These are phyloP conservation scores for Stylosanthes scabra DNA, from an alignment of 331 rosid genomes.

Conservation along the genomic window DNA sequence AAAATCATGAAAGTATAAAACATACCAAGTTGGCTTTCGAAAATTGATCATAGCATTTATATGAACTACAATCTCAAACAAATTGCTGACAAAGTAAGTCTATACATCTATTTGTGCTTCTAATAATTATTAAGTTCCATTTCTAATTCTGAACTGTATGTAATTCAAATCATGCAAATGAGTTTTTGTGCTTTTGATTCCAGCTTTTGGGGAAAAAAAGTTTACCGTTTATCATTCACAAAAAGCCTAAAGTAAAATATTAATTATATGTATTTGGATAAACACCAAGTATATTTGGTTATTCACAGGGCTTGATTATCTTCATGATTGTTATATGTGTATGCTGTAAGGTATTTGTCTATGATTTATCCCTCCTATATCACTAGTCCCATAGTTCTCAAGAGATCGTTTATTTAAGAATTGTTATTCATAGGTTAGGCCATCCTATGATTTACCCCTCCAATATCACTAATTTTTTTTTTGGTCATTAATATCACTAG, in stretches of 20 bases:
- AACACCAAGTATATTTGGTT: not conserved
- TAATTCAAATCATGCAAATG: not conserved
- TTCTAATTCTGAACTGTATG: not conserved
- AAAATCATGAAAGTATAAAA: not conserved
- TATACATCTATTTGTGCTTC: not conserved
- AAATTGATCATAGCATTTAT: not conserved
- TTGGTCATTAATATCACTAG: too few species aligned
- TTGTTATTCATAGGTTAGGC: not conserved
- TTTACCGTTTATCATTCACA: not conserved
- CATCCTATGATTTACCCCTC: too few species aligned
- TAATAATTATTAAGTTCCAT: not conserved
- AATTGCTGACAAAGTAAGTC: slow-evolving; percentile 3
- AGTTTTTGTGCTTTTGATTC: not conserved
- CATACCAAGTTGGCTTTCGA: not conserved
- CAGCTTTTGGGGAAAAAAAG: not conserved
- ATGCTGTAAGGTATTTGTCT: not conserved
- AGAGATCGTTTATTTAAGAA: not conserved
- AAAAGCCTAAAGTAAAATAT: not conserved
- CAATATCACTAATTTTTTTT: too few species aligned
- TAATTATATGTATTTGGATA: not conserved
- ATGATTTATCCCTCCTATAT: not conserved
- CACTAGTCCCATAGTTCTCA: not conserved
- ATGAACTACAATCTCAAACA: not conserved
- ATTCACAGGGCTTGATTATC: not conserved
- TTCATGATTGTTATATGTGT: not conserved